A percentile compares a stretch with the other conserved stretches of the same genome.
phyloP scores from a whole-genome alignment of 2,329 filamentous ascomycete species.

The Boeremia lycopersici region DNA sequence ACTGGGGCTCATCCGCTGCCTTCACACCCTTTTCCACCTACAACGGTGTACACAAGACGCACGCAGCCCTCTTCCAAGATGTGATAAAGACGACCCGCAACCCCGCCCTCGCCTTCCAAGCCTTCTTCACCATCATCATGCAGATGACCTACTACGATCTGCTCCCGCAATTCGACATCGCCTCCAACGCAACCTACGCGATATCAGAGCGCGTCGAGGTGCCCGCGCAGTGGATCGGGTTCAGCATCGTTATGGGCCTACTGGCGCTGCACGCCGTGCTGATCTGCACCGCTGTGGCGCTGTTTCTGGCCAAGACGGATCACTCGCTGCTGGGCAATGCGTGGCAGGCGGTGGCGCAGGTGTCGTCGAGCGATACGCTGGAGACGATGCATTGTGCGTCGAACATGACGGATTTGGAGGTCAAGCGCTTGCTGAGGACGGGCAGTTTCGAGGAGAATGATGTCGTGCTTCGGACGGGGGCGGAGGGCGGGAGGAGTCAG shows the following conservation, averaged over 20 bases:
- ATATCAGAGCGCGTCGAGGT: background rate
- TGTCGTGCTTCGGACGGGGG: background rate
- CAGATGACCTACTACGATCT: constrained; percentile 21
- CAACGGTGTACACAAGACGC: constrained; percentile 11
- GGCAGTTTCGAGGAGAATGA: background rate
- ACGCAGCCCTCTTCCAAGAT: constrained; percentile 15
- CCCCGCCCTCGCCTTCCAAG: constrained; percentile 18
- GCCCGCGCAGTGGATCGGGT: constrained; percentile 11
- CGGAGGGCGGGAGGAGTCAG: constrained; percentile 5
- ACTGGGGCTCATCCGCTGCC: background rate
- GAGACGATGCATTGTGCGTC: constrained; percentile 9
- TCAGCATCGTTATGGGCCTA: constrained; percentile 2
- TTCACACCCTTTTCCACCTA: background rate
- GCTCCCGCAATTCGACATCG: constrained; percentile 10
- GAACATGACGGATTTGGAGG: constrained; percentile 13
- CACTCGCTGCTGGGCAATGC: constrained; percentile 19
- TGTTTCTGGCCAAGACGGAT: constrained; percentile 13
- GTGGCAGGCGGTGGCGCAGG: constrained; percentile 20
- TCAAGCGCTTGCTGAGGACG: constrained; percentile 5
- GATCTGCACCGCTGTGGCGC: background rate
- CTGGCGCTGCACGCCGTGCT: constrained; percentile 9
- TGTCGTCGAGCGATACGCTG: constrained; percentile 9
- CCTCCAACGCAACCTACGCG: background rate
- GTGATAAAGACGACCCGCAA: constrained; percentile 9
- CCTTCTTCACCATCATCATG: constrained; percentile 10